Conservation (phyloP, 2,329 filamentous ascomycete species). For the Capronia americana region DNA sequence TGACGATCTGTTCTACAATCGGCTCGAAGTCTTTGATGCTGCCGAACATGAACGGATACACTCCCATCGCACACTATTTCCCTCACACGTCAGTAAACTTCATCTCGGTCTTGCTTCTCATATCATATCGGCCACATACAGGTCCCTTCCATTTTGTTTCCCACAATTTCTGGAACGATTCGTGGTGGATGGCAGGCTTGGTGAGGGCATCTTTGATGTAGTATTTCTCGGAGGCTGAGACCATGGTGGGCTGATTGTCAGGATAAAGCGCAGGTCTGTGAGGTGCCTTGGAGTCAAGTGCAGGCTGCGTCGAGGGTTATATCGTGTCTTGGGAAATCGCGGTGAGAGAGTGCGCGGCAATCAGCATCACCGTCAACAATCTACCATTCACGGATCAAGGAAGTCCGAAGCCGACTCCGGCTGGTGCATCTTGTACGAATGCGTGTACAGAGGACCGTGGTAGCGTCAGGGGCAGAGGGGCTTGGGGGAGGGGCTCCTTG, state of each 20-base stretch:
- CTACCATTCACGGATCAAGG: constrained; percentile 8
- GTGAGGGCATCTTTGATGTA: constrained; percentile 56
- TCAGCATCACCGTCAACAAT: constrained; percentile 9
- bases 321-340: constrained; percentile 14
- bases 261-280: neutral
- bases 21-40: constrained; percentile 72
- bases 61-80: constrained; percentile 61
- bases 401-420: constrained; percentile 18
- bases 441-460: neutral
- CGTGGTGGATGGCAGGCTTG: constrained; percentile 62
- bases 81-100: constrained; percentile 5
- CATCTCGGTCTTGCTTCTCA: neutral
- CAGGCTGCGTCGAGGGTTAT: constrained; percentile 1
- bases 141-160: constrained; percentile 77
- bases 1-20: constrained; percentile 68
- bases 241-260: constrained; percentile 29
- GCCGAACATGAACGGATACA: constrained; percentile 80
- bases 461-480: neutral
- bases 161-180: constrained; percentile 69
- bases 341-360: constrained; percentile 17
- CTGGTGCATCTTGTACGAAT: constrained; percentile 19
- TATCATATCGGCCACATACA: constrained; percentile 49
- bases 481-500: neutral
- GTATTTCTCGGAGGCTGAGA: constrained; percentile 37
- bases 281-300: neutral